Percentiles rank a stretch among this genome's conserved stretches.
Evolutionary conservation across 179 eudicot species (phyloP).

Genomic region (Corrigiola litoralis): DNA sequence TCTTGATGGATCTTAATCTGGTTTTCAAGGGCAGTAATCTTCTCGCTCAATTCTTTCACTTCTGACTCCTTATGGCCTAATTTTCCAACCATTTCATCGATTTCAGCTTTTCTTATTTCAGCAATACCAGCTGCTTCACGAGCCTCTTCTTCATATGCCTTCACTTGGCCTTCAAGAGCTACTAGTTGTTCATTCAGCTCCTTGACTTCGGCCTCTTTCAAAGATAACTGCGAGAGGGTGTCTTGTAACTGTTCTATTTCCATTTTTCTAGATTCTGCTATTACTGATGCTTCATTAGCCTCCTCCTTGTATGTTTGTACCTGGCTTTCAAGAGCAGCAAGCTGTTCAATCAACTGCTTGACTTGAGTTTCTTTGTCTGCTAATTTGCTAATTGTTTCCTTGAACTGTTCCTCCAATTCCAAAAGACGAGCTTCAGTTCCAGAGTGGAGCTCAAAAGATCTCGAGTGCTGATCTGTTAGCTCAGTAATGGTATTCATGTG

Average conservation of each 20-base stretch:
- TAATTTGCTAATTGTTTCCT: slow-evolving; percentile 41
- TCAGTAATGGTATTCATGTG: slow-evolving; percentile 68
- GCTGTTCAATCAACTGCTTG: slow-evolving; percentile 39
- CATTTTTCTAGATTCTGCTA: slow-evolving; percentile 45
- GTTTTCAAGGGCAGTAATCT: slow-evolving; percentile 39
- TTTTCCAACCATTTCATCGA: slow-evolving; percentile 21
- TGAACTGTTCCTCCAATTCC: slow-evolving; percentile 44
- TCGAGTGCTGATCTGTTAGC: slow-evolving; percentile 63
- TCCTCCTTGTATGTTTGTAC: slow-evolving; percentile 41
- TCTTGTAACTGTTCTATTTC: slow-evolving; percentile 66
- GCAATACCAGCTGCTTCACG: slow-evolving; percentile 22
- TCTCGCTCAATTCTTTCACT: slow-evolving; percentile 12
- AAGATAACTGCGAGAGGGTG: slow-evolving; percentile 33
- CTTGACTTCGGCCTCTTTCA: slow-evolving; percentile 58
- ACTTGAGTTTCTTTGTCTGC: slow-evolving; percentile 53
- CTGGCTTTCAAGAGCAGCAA: slow-evolving; percentile 42
- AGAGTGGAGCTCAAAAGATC: slow-evolving; percentile 52
- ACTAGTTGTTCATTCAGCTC: slow-evolving; percentile 44
- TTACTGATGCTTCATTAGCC: slow-evolving; percentile 38
- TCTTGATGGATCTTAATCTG: slow-evolving; percentile 49
- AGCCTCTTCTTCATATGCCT: slow-evolving; percentile 18
- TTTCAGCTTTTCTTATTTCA: slow-evolving; percentile 45
- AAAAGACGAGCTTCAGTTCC: slow-evolving; percentile 54
- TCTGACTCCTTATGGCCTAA: slow-evolving; percentile 16
- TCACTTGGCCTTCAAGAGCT: slow-evolving; percentile 45